phyloP scores from a whole-genome alignment of 106 monocot genomes.

The Alisma plantagoaquatica region DNA sequence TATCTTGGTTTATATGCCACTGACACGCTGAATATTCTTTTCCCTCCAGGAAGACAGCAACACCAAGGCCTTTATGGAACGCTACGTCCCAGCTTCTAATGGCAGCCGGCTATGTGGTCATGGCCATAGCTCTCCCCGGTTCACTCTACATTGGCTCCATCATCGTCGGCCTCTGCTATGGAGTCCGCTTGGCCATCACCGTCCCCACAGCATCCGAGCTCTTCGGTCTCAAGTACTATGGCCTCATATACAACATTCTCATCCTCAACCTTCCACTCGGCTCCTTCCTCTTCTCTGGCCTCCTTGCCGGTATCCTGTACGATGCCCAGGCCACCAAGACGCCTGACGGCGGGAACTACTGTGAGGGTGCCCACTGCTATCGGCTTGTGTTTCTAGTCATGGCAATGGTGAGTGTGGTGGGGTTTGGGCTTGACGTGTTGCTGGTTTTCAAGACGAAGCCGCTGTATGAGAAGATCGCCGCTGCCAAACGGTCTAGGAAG shows the following conservation, averaged over 20 bases:
- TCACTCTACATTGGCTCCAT: slow-evolving; percentile 71
- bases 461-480: slow-evolving; percentile 44
- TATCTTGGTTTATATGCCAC: too few species aligned
- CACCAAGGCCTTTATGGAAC: slow-evolving; percentile 69
- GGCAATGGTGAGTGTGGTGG: slow-evolving; percentile 50
- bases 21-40: too few species aligned
- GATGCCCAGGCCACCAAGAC: slow-evolving; percentile 49
- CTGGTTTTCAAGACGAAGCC: slow-evolving; percentile 35
- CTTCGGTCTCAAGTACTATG: slow-evolving; percentile 70
- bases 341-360: slow-evolving; percentile 44
- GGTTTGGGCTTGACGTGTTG: slow-evolving; percentile 50
- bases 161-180: slow-evolving; percentile 66
- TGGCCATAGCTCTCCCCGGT: slow-evolving; percentile 61
- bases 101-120: slow-evolving; percentile 49
- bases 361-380: slow-evolving; percentile 65
- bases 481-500: slow-evolving; percentile 33
- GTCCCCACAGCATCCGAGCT: too few species aligned
- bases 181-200: slow-evolving; percentile 58
- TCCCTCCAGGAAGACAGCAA: slow-evolving; percentile 45
- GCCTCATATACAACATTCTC: too few species aligned
- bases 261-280: slow-evolving; percentile 73
- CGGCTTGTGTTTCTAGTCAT: slow-evolving; percentile 66
- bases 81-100: slow-evolving; percentile 69
- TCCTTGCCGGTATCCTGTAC: slow-evolving; percentile 62
- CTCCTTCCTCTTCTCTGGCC: slow-evolving; percentile 86